These are phyloP conservation scores for Alnus rubra DNA, from an alignment of 306 rosid genomes.

Conservation along the genomic window DNA sequence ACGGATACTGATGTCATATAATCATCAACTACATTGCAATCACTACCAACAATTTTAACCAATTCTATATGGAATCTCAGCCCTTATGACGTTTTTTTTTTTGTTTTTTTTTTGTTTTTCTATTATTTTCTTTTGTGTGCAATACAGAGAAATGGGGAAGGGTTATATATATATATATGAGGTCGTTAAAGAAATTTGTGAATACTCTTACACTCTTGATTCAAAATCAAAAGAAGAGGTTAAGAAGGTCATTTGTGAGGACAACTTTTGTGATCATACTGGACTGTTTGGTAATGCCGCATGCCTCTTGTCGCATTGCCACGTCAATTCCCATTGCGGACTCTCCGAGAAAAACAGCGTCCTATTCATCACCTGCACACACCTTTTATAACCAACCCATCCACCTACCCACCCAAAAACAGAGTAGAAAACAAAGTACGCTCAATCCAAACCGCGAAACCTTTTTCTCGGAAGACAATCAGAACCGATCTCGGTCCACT, in stretches of 20 bases:
- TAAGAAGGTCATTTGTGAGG: neutral
- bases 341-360: conserved; percentile 23
- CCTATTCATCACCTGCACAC: neutral
- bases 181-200: too few species aligned
- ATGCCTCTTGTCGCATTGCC: conserved; percentile 3
- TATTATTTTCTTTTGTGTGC: too few species aligned
- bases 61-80: too few species aligned
- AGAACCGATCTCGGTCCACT: conserved; percentile 1
- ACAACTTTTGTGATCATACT: too few species aligned
- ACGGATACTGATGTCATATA: too few species aligned
- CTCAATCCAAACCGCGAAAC: neutral
- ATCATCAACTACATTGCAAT: too few species aligned
- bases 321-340: conserved; percentile 24
- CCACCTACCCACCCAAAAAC: neutral
- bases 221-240: neutral
- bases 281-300: conserved; percentile 37
- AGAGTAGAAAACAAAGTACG: neutral
- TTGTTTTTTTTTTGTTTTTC: too few species aligned
- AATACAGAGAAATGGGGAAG: too few species aligned
- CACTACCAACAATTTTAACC: too few species aligned
- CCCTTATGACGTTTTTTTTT: too few species aligned
- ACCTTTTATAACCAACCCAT: conserved; percentile 1
- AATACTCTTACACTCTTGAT: too few species aligned
- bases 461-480: conserved; percentile 12
- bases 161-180: too few species aligned